Conservation (phyloP, 495 filamentous ascomycete species). For the Mytilinidion resinicola region DNA sequence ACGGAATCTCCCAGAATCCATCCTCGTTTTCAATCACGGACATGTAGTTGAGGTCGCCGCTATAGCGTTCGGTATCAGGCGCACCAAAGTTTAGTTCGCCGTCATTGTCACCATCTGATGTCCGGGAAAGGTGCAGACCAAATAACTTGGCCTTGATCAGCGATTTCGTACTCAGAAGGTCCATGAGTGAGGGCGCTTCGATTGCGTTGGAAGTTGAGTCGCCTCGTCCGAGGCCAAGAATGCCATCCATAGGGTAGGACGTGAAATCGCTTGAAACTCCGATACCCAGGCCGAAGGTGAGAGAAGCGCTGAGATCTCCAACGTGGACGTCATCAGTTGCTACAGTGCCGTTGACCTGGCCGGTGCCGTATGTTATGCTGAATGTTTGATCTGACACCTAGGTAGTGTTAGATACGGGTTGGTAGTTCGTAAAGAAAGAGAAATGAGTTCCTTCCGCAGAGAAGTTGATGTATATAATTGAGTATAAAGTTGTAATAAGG, state of each 20-base stretch:
- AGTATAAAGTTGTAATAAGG: too few relatives aligned
- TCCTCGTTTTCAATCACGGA: conserved; percentile 35
- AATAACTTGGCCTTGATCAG: conserved; percentile 59
- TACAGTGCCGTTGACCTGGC: conserved; percentile 56
- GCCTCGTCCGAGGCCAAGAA: conserved; percentile 65
- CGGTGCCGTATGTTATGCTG: conserved; percentile 63
- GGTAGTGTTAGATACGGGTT: not conserved
- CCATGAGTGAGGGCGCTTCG: conserved; percentile 56
- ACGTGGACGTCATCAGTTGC: conserved; percentile 59
- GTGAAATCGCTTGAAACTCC: conserved; percentile 61
- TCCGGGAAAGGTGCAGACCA: conserved; percentile 59
- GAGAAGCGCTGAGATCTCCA: conserved; percentile 52
- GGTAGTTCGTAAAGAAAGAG: not conserved
- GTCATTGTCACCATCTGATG: conserved; percentile 56
- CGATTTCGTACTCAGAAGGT: conserved; percentile 50
- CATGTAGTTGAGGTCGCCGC: conserved; percentile 60
- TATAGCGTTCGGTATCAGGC: conserved; percentile 57
- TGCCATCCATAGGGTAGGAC: conserved; percentile 79
- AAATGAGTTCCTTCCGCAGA: conserved; percentile 25
- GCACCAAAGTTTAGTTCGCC: conserved; percentile 74
- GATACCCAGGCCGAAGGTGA: conserved; percentile 64
- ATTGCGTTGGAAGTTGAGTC: conserved; percentile 33
- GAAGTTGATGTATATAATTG: conserved; percentile 24
- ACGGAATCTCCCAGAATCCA: conserved; percentile 59
- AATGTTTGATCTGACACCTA: conserved; percentile 45